Base-by-base conservation (phyloP, 345 rosid species). In the Arabis hirsuta region DNA sequence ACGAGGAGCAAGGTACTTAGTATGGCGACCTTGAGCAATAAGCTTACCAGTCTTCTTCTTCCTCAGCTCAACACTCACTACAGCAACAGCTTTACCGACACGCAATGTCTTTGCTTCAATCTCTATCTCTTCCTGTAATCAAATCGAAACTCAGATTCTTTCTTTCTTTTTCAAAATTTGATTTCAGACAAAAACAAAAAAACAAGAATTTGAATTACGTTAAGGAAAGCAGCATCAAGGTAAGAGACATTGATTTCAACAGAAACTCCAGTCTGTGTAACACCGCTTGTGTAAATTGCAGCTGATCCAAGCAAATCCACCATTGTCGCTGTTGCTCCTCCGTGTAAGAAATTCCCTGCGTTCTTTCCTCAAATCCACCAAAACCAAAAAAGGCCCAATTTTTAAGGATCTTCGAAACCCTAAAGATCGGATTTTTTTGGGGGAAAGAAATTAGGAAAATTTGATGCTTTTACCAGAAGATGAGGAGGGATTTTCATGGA, bases 281-380 rank as follows among this genome's bases (percentile, higher is more conserved):
- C 75, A 65, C 97, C 98, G 45, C 72, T 64, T 20, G 91, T 88
- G 65, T 6, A 80, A 31, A 91, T 80, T 10, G 71, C 96, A 63
- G 96, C 92, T 2, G 97, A 88, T 4, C 98, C 96, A 55, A 89
- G 83, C 83, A 91, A 24, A 73, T 94, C 98, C 74, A 94, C 98
- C 19, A 94, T 80, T 1, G 92, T 82, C 2, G 92, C 97, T 2
- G 95, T 94, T 26, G 96, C 98, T 68, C 98, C 98, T 26, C 98
- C 98, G 57, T 94, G 98, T 87, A 94, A 81, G 89, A 83, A 89
- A 65, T 84, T 91, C 5, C 92, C 96, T 41, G 85, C 82, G 69
- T 94, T 94, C 98, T 93, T 76, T 38, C n/a, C 62, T 13, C 67
- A 31, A 7, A 31, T 4, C 19, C 8, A 1, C 5, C 32, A 16